A percentile compares a stretch with the other conserved stretches of the same genome.
These are phyloP conservation scores for Nemania sp. DNA, from an alignment of 2,329 filamentous ascomycete genomes.

Conservation along the genomic window DNA sequence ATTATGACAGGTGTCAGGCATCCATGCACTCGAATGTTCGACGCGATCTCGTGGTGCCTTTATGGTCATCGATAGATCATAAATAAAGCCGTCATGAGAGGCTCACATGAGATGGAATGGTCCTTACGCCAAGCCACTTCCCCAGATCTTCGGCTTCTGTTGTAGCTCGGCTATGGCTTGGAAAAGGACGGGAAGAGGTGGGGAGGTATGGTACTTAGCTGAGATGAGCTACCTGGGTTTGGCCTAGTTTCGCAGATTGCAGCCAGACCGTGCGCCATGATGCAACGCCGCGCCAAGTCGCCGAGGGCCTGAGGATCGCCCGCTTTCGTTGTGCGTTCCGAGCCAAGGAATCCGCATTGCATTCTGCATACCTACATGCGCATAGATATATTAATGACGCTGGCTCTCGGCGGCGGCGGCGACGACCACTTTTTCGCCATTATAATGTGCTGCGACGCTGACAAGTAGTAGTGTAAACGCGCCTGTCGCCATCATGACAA, in stretches of 20 bases:
- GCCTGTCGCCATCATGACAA: conserved; percentile 3
- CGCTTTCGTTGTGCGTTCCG: conserved; percentile 13
- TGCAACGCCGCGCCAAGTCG: conserved; percentile 37
- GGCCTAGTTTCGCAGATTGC: conserved; percentile 23
- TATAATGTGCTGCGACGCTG: conserved; percentile 1
- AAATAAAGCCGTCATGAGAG: conserved; percentile 27
- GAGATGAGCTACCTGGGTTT: conserved; percentile 29
- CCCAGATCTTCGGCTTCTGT: conserved; percentile 33
- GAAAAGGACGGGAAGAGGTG: conserved; percentile 36
- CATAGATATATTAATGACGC: conserved; percentile 16
- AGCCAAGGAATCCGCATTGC: conserved; percentile 12
- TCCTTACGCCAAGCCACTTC: conserved; percentile 36
- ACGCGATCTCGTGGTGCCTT: conserved; percentile 30
- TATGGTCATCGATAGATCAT: conserved; percentile 19
- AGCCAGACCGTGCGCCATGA: conserved; percentile 24
- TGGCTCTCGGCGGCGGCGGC: background rate
- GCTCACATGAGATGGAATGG: conserved; percentile 26
- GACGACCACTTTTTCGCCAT: background rate
- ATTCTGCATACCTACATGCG: conserved; percentile 5
- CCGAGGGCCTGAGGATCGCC: conserved; percentile 32
- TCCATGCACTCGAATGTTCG: conserved; percentile 13
- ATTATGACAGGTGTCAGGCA: conserved; percentile 26
- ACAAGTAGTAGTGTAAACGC: background rate
- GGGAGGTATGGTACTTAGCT: conserved; percentile 35
- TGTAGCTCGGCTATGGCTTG: conserved; percentile 3